Conservation (phyloP, 148 eudicot genomes). For the Amaranthus hypochondriacus region DNA sequence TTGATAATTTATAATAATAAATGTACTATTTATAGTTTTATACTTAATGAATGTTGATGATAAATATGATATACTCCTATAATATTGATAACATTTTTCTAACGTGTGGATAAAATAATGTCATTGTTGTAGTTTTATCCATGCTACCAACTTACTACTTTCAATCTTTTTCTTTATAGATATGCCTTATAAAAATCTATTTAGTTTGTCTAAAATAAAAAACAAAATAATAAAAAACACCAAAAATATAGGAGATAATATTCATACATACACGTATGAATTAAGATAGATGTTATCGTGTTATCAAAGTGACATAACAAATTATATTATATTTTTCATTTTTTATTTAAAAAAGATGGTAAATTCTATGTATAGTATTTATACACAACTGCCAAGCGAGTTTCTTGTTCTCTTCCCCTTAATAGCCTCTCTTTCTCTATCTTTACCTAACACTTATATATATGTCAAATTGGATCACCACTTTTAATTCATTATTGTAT, state of each 20-base stretch:
- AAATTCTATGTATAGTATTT: not conserved
- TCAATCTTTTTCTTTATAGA: not conserved
- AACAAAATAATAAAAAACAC: slow-evolving; percentile 1
- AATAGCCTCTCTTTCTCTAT: not conserved
- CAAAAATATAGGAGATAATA: not conserved
- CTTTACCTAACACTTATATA: not conserved
- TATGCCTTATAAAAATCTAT: not conserved
- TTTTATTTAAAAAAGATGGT: not conserved
- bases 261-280: slow-evolving; percentile 13
- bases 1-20: too few species aligned
- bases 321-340: not conserved
- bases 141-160: not conserved
- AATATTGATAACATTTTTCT: not conserved
- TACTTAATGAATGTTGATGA: too few species aligned
- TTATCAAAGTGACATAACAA: slow-evolving; percentile 18
- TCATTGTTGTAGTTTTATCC: slow-evolving; percentile 6
- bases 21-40: too few species aligned
- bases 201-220: slow-evolving; percentile 16
- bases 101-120: not conserved
- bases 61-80: too few species aligned
- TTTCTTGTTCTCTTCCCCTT: slow-evolving; percentile 27
- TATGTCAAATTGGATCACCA: not conserved
- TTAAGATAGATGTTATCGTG: slow-evolving; percentile 21
- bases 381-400: slow-evolving; percentile 16
- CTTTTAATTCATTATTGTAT: not conserved